Percentiles rank a stretch among this genome's conserved stretches.
phyloP scores from a whole-genome alignment of 2,329 filamentous ascomycete genomes.

The Claviceps quebecensis region DNA sequence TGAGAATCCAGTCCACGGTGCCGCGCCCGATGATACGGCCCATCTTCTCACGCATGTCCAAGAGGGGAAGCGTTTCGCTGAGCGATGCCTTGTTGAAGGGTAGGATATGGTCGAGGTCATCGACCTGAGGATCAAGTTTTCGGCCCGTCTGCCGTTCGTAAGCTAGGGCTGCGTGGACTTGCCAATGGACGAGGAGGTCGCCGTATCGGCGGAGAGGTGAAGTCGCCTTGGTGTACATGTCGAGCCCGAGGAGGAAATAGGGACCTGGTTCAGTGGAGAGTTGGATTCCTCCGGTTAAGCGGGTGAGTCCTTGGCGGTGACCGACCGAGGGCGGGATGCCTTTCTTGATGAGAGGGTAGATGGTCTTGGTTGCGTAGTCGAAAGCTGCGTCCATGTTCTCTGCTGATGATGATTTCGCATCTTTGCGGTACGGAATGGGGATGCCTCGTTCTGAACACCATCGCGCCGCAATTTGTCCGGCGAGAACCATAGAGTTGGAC shows the following conservation, averaged over 20 bases:
- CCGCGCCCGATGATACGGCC: slow-evolving; percentile 30
- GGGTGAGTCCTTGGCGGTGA: slow-evolving; percentile 16
- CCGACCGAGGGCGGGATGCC: slow-evolving; percentile 19
- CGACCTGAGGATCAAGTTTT: slow-evolving; percentile 12
- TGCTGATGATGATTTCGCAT: slow-evolving; percentile 24
- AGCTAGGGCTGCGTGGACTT: slow-evolving; percentile 45
- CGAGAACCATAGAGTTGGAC: slow-evolving; percentile 41
- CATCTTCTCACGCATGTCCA: slow-evolving; percentile 40
- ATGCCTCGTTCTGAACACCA: slow-evolving; percentile 46
- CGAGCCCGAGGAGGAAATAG: slow-evolving; percentile 42
- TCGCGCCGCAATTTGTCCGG: slow-evolving; percentile 44
- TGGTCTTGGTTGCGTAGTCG: slow-evolving; percentile 19
- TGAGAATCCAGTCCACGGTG: slow-evolving; percentile 39
- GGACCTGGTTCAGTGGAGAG: slow-evolving; percentile 38
- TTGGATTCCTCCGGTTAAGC: slow-evolving; percentile 33
- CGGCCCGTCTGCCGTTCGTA: slow-evolving; percentile 24
- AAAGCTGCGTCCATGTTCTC: slow-evolving; percentile 23
- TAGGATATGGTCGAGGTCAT: slow-evolving; percentile 23
- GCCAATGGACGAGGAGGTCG: slow-evolving; percentile 52
- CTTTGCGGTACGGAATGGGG: slow-evolving; percentile 43
- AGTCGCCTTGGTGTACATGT: slow-evolving; percentile 50
- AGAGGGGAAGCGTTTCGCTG: slow-evolving; percentile 31
- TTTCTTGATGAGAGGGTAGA: slow-evolving; percentile 20
- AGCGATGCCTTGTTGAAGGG: slow-evolving; percentile 31
- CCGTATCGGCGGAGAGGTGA: slow-evolving; percentile 51